Evolutionary conservation across 768 basidiomycete species (phyloP).

Genomic region (Trametes punicea): DNA sequence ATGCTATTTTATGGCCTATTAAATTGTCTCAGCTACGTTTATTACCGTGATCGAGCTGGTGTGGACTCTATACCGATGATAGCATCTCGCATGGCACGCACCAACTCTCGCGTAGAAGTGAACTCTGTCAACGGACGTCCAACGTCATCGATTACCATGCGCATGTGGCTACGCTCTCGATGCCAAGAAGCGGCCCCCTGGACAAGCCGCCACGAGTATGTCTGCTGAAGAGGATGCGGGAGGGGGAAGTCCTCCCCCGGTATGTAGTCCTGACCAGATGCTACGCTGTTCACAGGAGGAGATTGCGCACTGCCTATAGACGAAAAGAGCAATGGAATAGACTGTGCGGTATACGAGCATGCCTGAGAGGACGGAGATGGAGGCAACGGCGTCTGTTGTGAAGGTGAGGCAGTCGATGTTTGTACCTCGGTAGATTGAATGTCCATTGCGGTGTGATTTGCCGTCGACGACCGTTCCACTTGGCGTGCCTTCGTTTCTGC

Average conservation of each 20-base stretch:
- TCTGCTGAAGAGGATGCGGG: conserved; percentile 5
- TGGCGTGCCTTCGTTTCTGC: no score
- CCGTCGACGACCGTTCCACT: no score
- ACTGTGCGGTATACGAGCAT: no score
- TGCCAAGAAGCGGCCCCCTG: not conserved
- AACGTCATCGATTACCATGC: conserved; percentile 7
- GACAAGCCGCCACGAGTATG: not conserved
- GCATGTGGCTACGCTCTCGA: conserved; percentile 12
- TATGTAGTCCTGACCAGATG: not conserved
- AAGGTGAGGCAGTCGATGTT: no score
- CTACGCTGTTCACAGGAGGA: not conserved
- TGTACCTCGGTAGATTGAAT: no score
- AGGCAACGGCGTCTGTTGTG: no score
- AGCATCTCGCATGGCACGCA: not conserved
- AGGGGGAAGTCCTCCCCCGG: not conserved
- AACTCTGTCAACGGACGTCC: conserved; percentile 3
- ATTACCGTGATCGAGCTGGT: not conserved
- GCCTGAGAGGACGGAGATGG: no score
- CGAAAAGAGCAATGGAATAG: no score
- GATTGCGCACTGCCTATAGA: no score
- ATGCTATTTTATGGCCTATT: conserved; percentile 9
- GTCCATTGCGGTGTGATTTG: no score
- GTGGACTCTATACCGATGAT: not conserved
- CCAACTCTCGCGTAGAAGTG: not conserved
- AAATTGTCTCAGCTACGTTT: not conserved